Evolutionary conservation across 495 filamentous ascomycete genomes (phyloP), one percentile per base, ranked within the genome.

Genomic region (Podospora fimiseda): DNA sequence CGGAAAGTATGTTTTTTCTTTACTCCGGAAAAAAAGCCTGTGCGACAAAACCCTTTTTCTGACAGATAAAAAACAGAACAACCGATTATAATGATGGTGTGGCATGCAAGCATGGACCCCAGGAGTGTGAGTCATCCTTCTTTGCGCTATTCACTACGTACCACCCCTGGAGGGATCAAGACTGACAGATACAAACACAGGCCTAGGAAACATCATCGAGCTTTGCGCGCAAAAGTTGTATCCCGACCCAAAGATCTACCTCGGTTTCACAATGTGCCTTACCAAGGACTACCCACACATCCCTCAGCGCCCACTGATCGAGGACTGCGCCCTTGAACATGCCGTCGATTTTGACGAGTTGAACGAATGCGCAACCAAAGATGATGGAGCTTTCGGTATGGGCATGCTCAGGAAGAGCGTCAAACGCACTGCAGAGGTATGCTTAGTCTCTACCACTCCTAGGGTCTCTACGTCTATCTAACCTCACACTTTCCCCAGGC

Each of bases 241-340:
- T 61, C 83, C 89, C 9, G 82, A 89, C 48, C 81, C 87, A n/a
- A 90, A 91, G 68, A 85, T 81, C 22, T 94, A 85, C 49, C 79
- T 97, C 37, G 90, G 90, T 21, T 99, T 96, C 68, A 85, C 86
- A 33, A 89, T 90, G 77, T 97, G 94, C 69, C 68, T 99, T 27
- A 81, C 82, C 11, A 74, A 71, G 27, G 76, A 87, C 41, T 99
- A 88, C 66, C 41, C 71, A 4, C 62, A 78, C 9, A 95, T 99
- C 21, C 89, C 93, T 1, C 72, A 88, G 24, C 75, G 84, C 36
- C 72, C 73, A 11, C 76, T 96, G 24, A 77, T 96, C 7, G 80
- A 91, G 58, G 80, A 87, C 52, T 99, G 94, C 62, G 88, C 92
- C 11, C 70, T 94, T 50, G 85, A 96, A 64, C 89, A 96, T 62